Evolutionary conservation across 768 basidiomycete genomes (phyloP), one percentile per base, ranked within the genome.

Genomic region (Termitomyces sp.): DNA sequence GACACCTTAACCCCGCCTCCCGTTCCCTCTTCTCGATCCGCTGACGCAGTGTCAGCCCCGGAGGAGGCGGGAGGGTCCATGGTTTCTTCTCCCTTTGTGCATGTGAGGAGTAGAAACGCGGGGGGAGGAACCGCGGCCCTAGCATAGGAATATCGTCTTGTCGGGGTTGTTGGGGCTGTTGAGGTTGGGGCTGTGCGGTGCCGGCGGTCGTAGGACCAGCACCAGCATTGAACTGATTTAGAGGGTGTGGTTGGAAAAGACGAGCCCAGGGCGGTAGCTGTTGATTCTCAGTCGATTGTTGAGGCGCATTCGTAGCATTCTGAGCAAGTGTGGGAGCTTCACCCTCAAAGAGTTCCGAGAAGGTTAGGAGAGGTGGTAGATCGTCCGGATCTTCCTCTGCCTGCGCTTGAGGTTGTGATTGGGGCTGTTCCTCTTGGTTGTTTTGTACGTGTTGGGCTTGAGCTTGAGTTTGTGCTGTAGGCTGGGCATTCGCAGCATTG

Each of bases 21-120:
- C 85, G 79, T 67, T 91, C 90, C 52, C 81, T 76, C 55, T 79
- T 77, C 67, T 92, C 90, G 16, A 92, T 75, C 6, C 84, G 80
- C 66, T 91, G 82, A 25, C 90, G 85, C 41, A 91, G 69, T 6
- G 88, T 88, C 32, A 76, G 77, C 0, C 89, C 89, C 2, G 88
- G 88, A 0, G 86, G 72, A 0, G 83, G 69, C 0, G 88, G 88
- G 1, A 77, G 73, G 2, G 73, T 68, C 88, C 88, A 91, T 48
- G 73, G 66, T 62, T 77, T 77, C 58, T 66, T 70, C 44, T 73
- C 68, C 32, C 35, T 49, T 5, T 53, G 59, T 7, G 64, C 50
- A 18, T 54, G 63, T 2, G 51, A 44, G 9, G 49, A 40, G 10
- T 13, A 35, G n/a, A 22, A 11, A 2, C 32, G 35, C n/a, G 35